Evolutionary conservation across 1,139 yeast genomes (phyloP).

Genomic region (Sugiyamaella neomexicana): DNA sequence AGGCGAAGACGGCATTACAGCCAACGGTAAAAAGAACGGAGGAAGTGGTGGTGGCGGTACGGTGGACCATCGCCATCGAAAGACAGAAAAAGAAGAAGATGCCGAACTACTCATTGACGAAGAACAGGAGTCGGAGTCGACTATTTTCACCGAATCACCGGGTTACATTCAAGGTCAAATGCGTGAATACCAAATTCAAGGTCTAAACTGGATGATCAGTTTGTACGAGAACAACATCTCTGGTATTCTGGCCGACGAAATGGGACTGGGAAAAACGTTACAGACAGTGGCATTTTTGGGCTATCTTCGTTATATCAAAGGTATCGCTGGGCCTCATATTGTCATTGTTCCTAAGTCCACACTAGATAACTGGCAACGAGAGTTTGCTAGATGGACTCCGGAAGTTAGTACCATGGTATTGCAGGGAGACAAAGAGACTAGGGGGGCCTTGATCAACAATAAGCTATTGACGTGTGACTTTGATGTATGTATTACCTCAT

Average conservation of each 20-base stretch:
- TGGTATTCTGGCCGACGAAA: conserved; percentile 95
- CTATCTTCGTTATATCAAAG: conserved; percentile 72
- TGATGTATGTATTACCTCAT: conserved; percentile 87
- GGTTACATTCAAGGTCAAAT: conserved; percentile 61
- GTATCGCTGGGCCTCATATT: conserved; percentile 86
- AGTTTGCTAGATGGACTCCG: conserved; percentile 92
- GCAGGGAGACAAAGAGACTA: conserved; percentile 82
- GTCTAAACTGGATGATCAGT: conserved; percentile 89
- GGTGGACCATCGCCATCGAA: conserved; percentile 45
- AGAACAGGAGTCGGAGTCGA: conserved; percentile 45
- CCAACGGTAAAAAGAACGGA: conserved; percentile 28
- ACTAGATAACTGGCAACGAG: conserved; percentile 92
- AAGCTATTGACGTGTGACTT: conserved; percentile 69
- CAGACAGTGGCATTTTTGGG: conserved; percentile 93
- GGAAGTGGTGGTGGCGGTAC: conserved; percentile 27
- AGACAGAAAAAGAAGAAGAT: conserved; percentile 89
- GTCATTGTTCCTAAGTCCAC: conserved; percentile 95
- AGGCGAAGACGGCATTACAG: conserved; percentile 17
- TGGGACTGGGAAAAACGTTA: conserved; percentile 96
- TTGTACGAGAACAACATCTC: conserved; percentile 78
- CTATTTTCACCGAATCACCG: conserved; percentile 80
- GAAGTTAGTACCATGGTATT: conserved; percentile 84
- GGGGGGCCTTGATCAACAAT: conserved; percentile 60
- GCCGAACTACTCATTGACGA: conserved; percentile 82
- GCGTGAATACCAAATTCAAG: conserved; percentile 88